A percentile compares a stretch with the other conserved stretches of the same genome.
Evolutionary conservation across 2,329 filamentous ascomycete genomes (phyloP).

Genomic region (Colletotrichum sidae): DNA sequence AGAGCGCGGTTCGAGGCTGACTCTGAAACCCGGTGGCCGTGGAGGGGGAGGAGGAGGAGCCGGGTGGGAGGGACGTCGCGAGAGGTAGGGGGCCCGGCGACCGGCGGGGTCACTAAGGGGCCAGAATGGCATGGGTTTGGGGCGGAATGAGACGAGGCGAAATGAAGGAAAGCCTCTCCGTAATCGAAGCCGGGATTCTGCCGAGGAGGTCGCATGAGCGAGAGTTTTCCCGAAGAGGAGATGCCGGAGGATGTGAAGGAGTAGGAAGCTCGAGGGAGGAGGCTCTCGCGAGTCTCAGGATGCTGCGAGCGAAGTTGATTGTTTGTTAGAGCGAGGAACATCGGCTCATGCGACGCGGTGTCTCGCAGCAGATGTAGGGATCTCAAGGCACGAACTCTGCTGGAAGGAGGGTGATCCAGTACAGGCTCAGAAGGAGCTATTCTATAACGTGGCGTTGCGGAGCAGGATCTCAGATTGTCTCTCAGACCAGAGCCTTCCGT

Average conservation of each 20-base stretch:
- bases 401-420: constrained; percentile 18
- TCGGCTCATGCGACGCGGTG: constrained; percentile 10
- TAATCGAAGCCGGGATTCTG: background rate
- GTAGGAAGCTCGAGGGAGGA: background rate
- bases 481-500: background rate
- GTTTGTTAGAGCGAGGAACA: constrained; percentile 8
- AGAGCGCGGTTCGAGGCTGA: constrained; percentile 41
- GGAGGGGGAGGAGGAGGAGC: background rate
- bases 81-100: no score
- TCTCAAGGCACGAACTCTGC: constrained; percentile 7
- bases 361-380: constrained; percentile 20
- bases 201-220: constrained; percentile 8
- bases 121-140: background rate
- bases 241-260: background rate
- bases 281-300: background rate
- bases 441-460: background rate
- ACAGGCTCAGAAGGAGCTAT: background rate
- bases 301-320: constrained; percentile 2
- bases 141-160: constrained; percentile 23
- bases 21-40: constrained; percentile 6
- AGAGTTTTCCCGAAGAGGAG: constrained; percentile 6
- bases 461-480: constrained; percentile 12
- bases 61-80: background rate
- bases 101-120: no score
- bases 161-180: constrained; percentile 1